These are phyloP conservation scores for Diplodia mutila DNA, from an alignment of 2,329 filamentous ascomycete species.

Conservation along the genomic window DNA sequence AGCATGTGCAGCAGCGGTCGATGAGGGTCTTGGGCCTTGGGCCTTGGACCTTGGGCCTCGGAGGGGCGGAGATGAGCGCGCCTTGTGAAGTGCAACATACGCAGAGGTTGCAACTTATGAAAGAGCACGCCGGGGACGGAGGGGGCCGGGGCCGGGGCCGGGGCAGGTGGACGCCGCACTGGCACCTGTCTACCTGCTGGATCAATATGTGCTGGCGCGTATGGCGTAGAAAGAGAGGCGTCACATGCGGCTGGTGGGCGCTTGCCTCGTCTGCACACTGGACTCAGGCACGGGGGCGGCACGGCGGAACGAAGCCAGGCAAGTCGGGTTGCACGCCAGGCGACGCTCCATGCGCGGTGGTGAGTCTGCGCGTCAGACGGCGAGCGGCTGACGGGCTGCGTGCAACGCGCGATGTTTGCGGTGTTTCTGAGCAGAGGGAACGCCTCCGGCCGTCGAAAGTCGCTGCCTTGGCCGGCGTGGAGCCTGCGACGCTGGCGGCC, in stretches of 20 bases:
- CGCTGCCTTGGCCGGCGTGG: not conserved
- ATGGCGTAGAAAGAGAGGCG: constrained; percentile 17
- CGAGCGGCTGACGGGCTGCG: constrained; percentile 20
- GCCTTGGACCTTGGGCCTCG: not conserved
- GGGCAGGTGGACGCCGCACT: no score
- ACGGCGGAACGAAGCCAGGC: constrained; percentile 12
- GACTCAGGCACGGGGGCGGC: constrained; percentile 10
- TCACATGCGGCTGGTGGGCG: constrained; percentile 10
- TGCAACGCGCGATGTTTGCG: not conserved
- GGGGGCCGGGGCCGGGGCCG: no score
- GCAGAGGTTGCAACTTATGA: not conserved
- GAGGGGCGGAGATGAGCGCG: constrained; percentile 15
- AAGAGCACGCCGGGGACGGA: constrained; percentile 7
- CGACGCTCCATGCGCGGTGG: not conserved
- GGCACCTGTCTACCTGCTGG: constrained; percentile 14
- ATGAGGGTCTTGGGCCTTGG: not conserved
- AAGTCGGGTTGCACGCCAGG: constrained; percentile 15
- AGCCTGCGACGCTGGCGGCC: constrained; percentile 19
- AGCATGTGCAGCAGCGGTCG: not conserved
- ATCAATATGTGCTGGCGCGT: constrained; percentile 23
- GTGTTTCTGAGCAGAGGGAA: not conserved
- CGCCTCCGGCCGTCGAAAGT: no score
- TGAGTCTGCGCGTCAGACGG: constrained; percentile 22
- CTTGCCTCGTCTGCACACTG: not conserved
- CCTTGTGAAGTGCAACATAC: not conserved